Evolutionary conservation across 305 asterid genomes (phyloP).

Genomic region (Solanum hybrid): DNA sequence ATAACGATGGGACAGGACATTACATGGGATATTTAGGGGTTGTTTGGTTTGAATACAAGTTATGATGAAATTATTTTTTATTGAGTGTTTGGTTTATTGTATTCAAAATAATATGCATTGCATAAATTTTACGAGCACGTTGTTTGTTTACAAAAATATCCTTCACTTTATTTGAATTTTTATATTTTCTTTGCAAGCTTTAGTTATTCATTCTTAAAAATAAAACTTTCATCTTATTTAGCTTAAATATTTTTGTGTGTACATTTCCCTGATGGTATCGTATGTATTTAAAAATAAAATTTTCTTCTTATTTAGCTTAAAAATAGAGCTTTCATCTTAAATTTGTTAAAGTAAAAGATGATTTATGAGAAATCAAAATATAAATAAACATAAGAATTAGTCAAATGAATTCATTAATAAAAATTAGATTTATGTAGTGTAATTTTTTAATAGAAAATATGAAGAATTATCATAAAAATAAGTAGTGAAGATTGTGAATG

Average conservation of each 20-base stretch:
- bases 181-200: neutral
- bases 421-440: neutral
- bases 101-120: neutral
- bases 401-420: neutral
- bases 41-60: neutral
- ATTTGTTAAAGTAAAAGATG: neutral
- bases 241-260: neutral
- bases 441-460: no score
- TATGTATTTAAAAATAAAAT: neutral
- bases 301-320: neutral
- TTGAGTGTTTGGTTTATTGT: neutral
- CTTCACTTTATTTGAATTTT: neutral
- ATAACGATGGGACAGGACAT: neutral
- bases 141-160: neutral
- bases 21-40: neutral
- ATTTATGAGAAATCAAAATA: neutral
- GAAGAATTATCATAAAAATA: neutral
- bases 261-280: neutral
- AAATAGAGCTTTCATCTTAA: neutral
- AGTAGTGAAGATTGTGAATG: neutral
- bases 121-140: neutral
- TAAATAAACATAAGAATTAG: no score
- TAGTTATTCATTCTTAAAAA: neutral
- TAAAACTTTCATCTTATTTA: neutral
- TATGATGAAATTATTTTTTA: no score